phyloP scores from a whole-genome alignment of 768 basidiomycete species.

The Lanmaoa pseudosensibilis region DNA sequence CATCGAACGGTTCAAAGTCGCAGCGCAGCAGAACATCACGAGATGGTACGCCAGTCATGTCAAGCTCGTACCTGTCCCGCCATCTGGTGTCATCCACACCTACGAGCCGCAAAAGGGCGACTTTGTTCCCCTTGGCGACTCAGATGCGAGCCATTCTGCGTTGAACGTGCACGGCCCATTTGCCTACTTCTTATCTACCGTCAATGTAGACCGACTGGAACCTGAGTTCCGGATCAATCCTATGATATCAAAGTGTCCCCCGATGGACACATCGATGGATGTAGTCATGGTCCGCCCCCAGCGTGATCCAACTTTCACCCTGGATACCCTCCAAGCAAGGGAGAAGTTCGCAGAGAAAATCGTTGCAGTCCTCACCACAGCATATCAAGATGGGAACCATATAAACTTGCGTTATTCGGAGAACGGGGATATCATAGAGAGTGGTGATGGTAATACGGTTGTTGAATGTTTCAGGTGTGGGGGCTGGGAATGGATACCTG shows the following conservation, averaged over 20 bases:
- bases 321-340: slow-evolving; percentile 45
- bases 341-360: slow-evolving; percentile 52
- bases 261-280: slow-evolving; percentile 57
- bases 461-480: slow-evolving; percentile 79
- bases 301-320: slow-evolving; percentile 49
- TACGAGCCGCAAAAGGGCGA: slow-evolving; percentile 55
- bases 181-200: slow-evolving; percentile 78
- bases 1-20: slow-evolving; percentile 83
- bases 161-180: slow-evolving; percentile 73
- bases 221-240: slow-evolving; percentile 78
- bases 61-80: slow-evolving; percentile 51
- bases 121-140: slow-evolving; percentile 49
- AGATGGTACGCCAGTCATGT: slow-evolving; percentile 68
- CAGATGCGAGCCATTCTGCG: slow-evolving; percentile 34
- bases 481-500: slow-evolving; percentile 88
- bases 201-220: slow-evolving; percentile 86
- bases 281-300: slow-evolving; percentile 74
- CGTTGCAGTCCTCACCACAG: slow-evolving; percentile 56
- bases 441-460: slow-evolving; percentile 51
- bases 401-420: slow-evolving; percentile 55
- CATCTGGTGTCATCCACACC: slow-evolving; percentile 45
- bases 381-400: slow-evolving; percentile 79
- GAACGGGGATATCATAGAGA: slow-evolving; percentile 41
- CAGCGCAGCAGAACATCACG: slow-evolving; percentile 71
- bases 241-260: slow-evolving; percentile 46